These are phyloP conservation scores for Phytopythium delawarense DNA, from an alignment of 352 stramenopile genomes.

Conservation along the genomic window DNA sequence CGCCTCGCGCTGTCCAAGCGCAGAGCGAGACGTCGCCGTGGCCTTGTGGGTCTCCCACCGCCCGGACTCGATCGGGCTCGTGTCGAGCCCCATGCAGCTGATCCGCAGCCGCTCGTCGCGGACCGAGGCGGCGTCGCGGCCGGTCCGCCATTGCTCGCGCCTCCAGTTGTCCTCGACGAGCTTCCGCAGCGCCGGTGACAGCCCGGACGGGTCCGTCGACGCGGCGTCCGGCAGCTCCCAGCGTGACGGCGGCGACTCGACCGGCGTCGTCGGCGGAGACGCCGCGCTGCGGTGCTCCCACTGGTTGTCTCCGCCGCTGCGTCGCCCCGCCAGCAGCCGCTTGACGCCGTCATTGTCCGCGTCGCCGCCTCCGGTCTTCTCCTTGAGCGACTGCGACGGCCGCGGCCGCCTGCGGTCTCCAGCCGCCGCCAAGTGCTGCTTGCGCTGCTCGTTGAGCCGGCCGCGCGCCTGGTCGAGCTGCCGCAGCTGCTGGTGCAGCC, in stretches of 20 bases:
- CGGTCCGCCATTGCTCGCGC: slow-evolving; percentile 18
- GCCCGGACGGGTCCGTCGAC: slow-evolving; percentile 37
- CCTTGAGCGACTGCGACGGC: not conserved
- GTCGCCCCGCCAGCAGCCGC: not conserved
- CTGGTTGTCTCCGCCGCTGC: not conserved
- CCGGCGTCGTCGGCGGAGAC: not conserved
- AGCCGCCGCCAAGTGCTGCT: slow-evolving; percentile 24
- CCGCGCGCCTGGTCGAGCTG: slow-evolving; percentile 45
- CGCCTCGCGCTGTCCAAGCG: not conserved
- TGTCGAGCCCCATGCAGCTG: slow-evolving; percentile 37
- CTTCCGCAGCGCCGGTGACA: slow-evolving; percentile 41
- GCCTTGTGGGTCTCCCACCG: not conserved
- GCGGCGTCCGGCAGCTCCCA: not conserved
- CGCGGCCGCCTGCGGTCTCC: not conserved
- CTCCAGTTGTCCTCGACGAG: slow-evolving; percentile 62
- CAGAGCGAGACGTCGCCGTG: not conserved
- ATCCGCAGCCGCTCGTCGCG: slow-evolving; percentile 43
- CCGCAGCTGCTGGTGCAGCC: slow-evolving; percentile 46
- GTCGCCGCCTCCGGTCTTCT: not conserved
- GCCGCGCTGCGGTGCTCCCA: not conserved
- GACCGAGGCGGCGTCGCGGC: slow-evolving; percentile 12
- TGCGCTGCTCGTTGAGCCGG: slow-evolving; percentile 43
- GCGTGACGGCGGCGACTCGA: not conserved
- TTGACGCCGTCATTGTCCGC: not conserved
- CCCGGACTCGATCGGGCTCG: not conserved